Base-by-base conservation (phyloP, 371 early-diverging fungal genomes). In the Chytridium lagenaria region DNA sequence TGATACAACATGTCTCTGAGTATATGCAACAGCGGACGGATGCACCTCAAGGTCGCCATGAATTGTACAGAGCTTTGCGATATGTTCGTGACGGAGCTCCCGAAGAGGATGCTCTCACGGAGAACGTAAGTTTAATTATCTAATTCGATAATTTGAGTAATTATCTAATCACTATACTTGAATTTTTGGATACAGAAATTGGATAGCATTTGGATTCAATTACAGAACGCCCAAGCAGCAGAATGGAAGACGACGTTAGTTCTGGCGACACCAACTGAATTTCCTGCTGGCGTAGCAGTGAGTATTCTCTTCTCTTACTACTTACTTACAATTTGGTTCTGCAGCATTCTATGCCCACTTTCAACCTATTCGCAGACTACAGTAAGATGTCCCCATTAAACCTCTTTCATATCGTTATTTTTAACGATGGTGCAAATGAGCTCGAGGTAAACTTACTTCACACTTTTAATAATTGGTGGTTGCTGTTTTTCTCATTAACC, bases 171-270 rank as follows among this genome's bases (percentile, higher is more conserved):
- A 12, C 33, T 3, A 52, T 64, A 22, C 40, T 57, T 64, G 50
- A 28, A 38, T 57, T 67, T 5, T 44, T 57, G n/a, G n/a, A 38
- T 31, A 49, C 81, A 93, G 91, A 74, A 78, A 52, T 79, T 94
- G 34, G 86, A 85, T n/a, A 77, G 89, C 63, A 75, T 93, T 40
- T 92, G 93, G 93, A 68, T 72, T 36, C 88, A 90, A 71, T 87
- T 90, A 55, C 83, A 86, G 72, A 84, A 87, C 38, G 73, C 92
- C 34, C 82, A 87, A 69, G 59, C 63, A 36, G 85, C 86, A 55
- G 80, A 83, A 30, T 93, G 94, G 93, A 84, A 88, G 76, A 70
- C 80, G 38, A 74, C 81, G 19, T 23, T 61, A 49, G 77, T 90
- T n/a, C 74, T 90, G 69, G 83, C 86, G 75, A 88, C 87, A 69